These are phyloP conservation scores for Exophiala aquamarina DNA, from an alignment of 2,329 filamentous ascomycete genomes.

Conservation along the genomic window DNA sequence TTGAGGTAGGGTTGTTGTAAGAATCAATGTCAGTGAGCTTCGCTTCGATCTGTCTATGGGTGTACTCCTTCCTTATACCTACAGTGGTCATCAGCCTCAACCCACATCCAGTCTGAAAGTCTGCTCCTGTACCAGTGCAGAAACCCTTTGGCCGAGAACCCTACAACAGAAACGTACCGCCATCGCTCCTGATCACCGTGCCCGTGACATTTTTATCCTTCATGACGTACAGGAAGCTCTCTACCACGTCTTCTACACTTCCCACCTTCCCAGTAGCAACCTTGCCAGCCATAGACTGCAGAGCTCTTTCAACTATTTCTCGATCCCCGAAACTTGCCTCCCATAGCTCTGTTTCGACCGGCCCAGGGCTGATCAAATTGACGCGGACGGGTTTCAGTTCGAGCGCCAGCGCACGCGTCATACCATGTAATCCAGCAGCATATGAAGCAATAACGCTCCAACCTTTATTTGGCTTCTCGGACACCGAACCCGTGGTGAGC, in stretches of 20 bases:
- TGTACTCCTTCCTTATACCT: too few relatives aligned
- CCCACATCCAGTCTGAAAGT: too few relatives aligned
- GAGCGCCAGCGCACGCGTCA: conserved; percentile 40
- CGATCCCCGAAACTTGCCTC: conserved; percentile 30
- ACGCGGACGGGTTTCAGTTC: conserved; percentile 45
- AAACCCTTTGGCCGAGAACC: background rate
- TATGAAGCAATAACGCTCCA: conserved; percentile 34
- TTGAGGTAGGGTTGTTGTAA: too few relatives aligned
- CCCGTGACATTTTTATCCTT: conserved; percentile 44
- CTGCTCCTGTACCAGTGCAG: too few relatives aligned
- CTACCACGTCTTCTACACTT: conserved; percentile 40
- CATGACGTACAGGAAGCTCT: conserved; percentile 48
- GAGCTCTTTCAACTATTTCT: conserved; percentile 20
- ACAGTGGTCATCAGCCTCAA: too few relatives aligned
- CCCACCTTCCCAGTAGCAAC: conserved; percentile 32
- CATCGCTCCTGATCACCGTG: conserved; percentile 35
- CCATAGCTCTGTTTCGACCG: conserved; percentile 44
- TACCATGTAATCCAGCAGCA: conserved; percentile 33
- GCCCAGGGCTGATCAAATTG: conserved; percentile 44
- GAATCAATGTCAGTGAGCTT: too few relatives aligned
- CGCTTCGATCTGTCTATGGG: too few relatives aligned
- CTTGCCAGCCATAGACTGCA: conserved; percentile 31
- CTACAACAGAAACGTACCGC: conserved; percentile 33
- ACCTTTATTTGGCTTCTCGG: conserved; percentile 36
- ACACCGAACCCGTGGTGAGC: conserved; percentile 41